Evolutionary conservation across 2,329 filamentous ascomycete genomes (phyloP).

Genomic region (Lasiodiplodia sp.): DNA sequence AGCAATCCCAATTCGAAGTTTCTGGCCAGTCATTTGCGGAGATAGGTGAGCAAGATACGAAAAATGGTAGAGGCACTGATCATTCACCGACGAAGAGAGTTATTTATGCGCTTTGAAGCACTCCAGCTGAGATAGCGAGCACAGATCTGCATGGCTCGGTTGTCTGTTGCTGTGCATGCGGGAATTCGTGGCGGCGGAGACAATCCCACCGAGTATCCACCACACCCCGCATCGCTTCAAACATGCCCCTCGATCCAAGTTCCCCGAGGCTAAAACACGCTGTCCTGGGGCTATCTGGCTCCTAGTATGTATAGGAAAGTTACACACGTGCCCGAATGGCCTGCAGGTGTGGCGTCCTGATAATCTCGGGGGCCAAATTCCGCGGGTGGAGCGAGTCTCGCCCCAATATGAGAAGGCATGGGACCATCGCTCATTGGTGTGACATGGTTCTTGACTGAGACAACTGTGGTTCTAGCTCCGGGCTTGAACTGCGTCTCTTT

Average conservation of each 20-base stretch:
- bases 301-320: background rate
- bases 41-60: background rate
- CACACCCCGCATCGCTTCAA: background rate
- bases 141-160: background rate
- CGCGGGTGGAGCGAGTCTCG: background rate
- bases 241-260: background rate
- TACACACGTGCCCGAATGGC: background rate
- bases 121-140: background rate
- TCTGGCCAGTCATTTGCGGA: constrained; percentile 6
- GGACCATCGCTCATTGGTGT: background rate
- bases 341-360: background rate
- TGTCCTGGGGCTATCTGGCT: no score
- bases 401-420: background rate
- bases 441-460: background rate
- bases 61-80: background rate
- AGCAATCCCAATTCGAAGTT: constrained; percentile 53
- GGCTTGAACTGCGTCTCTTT: background rate
- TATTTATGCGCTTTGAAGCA: background rate
- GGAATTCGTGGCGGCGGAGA: background rate
- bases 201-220: background rate
- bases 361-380: background rate
- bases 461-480: background rate
- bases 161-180: background rate
- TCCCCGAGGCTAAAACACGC: background rate
- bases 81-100: no score